phyloP scores from a whole-genome alignment of 2,329 filamentous ascomycete species.

The Cyphellophora attinorum region DNA sequence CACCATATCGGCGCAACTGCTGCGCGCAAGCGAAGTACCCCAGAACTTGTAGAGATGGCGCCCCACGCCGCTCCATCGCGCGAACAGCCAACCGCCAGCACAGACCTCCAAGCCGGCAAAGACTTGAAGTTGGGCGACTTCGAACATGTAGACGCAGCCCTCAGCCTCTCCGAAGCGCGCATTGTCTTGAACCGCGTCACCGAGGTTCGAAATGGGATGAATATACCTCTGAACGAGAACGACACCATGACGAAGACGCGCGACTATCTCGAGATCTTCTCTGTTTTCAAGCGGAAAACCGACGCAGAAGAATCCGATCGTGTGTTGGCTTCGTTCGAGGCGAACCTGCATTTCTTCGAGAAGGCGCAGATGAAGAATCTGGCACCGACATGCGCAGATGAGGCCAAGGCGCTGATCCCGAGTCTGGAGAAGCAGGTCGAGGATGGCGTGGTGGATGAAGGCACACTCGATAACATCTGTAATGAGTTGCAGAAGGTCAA shows the following conservation, averaged over 20 bases:
- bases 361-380: slow-evolving; percentile 70
- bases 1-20: too few species aligned
- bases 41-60: too few species aligned
- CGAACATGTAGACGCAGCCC: slow-evolving; percentile 76
- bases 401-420: slow-evolving; percentile 92
- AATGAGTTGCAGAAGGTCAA: slow-evolving; percentile 80
- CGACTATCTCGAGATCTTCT: slow-evolving; percentile 89
- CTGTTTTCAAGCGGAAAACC: slow-evolving; percentile 89
- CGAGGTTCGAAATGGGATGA: slow-evolving; percentile 40
- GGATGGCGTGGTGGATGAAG: slow-evolving; percentile 42
- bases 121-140: slow-evolving; percentile 87
- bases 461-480: slow-evolving; percentile 76
- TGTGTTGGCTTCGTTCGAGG: slow-evolving; percentile 64
- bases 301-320: slow-evolving; percentile 91
- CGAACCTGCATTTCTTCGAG: slow-evolving; percentile 80
- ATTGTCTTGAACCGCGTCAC: slow-evolving; percentile 86
- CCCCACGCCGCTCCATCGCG: slow-evolving; percentile 19
- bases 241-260: slow-evolving; percentile 72
- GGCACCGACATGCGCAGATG: slow-evolving; percentile 85
- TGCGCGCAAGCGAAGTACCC: too few species aligned
- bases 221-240: slow-evolving; percentile 30
- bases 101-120: slow-evolving; percentile 79
- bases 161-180: slow-evolving; percentile 85
- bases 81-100: slow-evolving; percentile 37
- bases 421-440: slow-evolving; percentile 80